Percentiles rank a stretch among this genome's conserved stretches.
phyloP scores from a whole-genome alignment of 306 rosid genomes.

The Prinsepia uniflora region DNA sequence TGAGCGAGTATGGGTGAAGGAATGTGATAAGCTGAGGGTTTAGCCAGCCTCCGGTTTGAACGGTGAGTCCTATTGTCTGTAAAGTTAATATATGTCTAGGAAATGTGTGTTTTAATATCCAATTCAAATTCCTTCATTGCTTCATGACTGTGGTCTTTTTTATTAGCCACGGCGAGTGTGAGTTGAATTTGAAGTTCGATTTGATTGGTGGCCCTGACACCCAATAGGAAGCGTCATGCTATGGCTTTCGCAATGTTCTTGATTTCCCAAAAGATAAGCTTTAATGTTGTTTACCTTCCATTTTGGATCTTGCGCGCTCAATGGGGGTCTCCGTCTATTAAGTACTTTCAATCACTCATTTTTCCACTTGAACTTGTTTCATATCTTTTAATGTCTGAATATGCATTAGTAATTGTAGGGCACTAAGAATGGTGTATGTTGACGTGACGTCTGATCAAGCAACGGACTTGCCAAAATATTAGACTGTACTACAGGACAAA shows the following conservation, averaged over 20 bases:
- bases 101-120: no score
- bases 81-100: no score
- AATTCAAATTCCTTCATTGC: slow-evolving; percentile 37
- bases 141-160: slow-evolving; percentile 66
- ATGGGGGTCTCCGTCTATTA: slow-evolving; percentile 74
- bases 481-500: no score
- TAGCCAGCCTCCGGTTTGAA: no score
- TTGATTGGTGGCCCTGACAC: slow-evolving; percentile 63
- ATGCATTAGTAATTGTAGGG: neutral
- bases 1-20: no score
- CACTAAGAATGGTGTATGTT: neutral
- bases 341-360: slow-evolving; percentile 24
- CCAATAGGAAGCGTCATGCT: slow-evolving; percentile 74
- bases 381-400: neutral
- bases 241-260: slow-evolving; percentile 91
- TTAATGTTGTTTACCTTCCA: slow-evolving; percentile 69
- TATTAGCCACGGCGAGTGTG: slow-evolving; percentile 89
- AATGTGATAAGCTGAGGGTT: no score
- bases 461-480: no score
- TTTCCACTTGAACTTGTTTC: neutral
- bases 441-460: no score
- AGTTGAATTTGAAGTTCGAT: slow-evolving; percentile 64
- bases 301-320: slow-evolving; percentile 73
- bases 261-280: slow-evolving; percentile 75
- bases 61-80: no score